Conservation (phyloP, 1,284 basidiomycete genomes). For the Termitomyces sp. region DNA sequence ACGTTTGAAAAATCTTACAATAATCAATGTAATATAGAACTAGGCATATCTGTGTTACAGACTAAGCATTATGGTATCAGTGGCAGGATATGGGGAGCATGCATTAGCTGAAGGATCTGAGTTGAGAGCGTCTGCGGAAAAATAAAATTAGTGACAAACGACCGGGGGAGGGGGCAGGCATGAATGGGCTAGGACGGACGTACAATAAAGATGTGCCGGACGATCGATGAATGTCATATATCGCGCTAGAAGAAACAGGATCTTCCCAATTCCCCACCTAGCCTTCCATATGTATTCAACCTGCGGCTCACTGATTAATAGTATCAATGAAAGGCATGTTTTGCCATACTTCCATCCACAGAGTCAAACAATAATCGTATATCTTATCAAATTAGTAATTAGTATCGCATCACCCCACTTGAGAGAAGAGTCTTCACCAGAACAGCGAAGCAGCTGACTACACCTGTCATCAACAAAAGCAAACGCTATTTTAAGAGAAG, state of each 20-base stretch:
- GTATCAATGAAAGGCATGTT: not conserved
- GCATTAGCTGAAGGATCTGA: slow-evolving; percentile 5
- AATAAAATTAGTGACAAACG: too few species aligned
- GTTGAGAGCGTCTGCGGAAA: not conserved
- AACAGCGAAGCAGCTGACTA: slow-evolving; percentile 1
- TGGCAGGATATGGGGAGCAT: too few species aligned
- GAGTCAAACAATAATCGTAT: not conserved
- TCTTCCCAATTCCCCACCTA: slow-evolving; percentile 12
- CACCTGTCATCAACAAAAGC: not conserved
- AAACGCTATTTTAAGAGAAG: not conserved
- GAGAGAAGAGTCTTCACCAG: not conserved
- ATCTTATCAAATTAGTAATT: not conserved
- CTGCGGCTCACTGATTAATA: not conserved
- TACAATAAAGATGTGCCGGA: slow-evolving; percentile 13
- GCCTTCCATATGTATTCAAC: slow-evolving; percentile 16
- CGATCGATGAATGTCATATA: slow-evolving; percentile 16
- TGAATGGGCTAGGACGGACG: too few species aligned
- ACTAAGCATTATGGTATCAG: too few species aligned
- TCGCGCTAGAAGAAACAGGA: slow-evolving; percentile 13
- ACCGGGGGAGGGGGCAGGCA: too few species aligned
- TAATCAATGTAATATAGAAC: slow-evolving; percentile 6
- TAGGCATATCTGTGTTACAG: slow-evolving; percentile 5
- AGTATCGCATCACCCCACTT: not conserved
- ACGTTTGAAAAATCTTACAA: not conserved
- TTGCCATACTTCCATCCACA: slow-evolving; percentile 1